Percentiles rank a stretch among this genome's conserved stretches.
Evolutionary conservation across 495 filamentous ascomycete genomes (phyloP).

Genomic region (Daldinia childiae): DNA sequence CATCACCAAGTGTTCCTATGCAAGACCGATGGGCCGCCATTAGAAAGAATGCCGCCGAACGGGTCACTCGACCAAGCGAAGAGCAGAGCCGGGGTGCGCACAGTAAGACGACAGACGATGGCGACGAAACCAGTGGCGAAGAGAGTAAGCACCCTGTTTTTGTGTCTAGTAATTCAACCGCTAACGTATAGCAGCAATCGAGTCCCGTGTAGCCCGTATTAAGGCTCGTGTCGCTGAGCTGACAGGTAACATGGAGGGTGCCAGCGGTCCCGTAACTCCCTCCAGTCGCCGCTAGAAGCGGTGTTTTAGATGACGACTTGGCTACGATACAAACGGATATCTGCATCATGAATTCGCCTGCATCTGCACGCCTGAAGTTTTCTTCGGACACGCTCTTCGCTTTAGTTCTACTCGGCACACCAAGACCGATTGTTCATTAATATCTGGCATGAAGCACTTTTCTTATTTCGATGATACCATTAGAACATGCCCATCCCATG

Average conservation of each 20-base stretch:
- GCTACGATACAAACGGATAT: slow-evolving; percentile 24
- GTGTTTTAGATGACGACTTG: slow-evolving; percentile 39
- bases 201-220: slow-evolving; percentile 95
- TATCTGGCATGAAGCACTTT: slow-evolving; percentile 28
- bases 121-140: slow-evolving; percentile 93
- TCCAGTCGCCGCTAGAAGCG: slow-evolving; percentile 46
- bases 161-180: background rate
- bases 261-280: slow-evolving; percentile 38
- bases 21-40: slow-evolving; percentile 94
- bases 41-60: slow-evolving; percentile 88
- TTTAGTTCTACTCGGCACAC: slow-evolving; percentile 10
- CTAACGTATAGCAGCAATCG: slow-evolving; percentile 75
- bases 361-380: slow-evolving; percentile 7
- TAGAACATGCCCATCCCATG: slow-evolving; percentile 39
- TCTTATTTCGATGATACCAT: slow-evolving; percentile 47
- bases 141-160: slow-evolving; percentile 75
- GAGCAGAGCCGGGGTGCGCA: slow-evolving; percentile 66
- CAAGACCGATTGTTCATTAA: slow-evolving; percentile 17
- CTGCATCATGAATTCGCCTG: slow-evolving; percentile 24
- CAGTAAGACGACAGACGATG: slow-evolving; percentile 63
- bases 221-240: slow-evolving; percentile 95
- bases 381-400: slow-evolving; percentile 13
- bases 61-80: slow-evolving; percentile 69
- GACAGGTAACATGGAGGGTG: slow-evolving; percentile 79
- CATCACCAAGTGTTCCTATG: slow-evolving; percentile 49